These are phyloP conservation scores for Ogataea parapolymorpha DNA, from an alignment of 805 yeast genomes.

Conservation along the genomic window DNA sequence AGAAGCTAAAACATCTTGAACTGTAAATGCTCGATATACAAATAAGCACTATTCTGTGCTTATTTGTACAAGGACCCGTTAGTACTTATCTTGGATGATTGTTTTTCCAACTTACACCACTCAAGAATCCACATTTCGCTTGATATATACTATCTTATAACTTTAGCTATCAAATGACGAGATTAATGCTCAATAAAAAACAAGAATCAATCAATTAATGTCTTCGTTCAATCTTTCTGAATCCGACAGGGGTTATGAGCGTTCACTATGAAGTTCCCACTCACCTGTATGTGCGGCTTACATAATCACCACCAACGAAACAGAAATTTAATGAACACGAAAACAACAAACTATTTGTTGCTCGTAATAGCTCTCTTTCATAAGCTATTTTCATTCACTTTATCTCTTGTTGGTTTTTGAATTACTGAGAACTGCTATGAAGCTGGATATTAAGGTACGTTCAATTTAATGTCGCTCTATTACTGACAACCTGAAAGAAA, in stretches of 20 bases:
- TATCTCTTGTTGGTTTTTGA: not conserved
- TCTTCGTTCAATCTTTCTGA: not conserved
- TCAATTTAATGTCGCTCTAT: not conserved
- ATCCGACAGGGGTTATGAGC: constrained; percentile 9
- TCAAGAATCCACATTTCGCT: constrained; percentile 35
- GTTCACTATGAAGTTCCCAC: not conserved
- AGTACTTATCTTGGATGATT: constrained; percentile 3
- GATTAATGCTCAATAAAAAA: not conserved
- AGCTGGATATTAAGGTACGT: constrained; percentile 47
- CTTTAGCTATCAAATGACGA: not conserved
- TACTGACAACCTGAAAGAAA: constrained; percentile 41
- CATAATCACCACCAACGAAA: constrained; percentile 2
- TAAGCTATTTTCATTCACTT: too few relatives aligned
- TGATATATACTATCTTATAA: not conserved
- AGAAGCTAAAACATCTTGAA: constrained; percentile 74
- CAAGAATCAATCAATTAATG: constrained; percentile 1
- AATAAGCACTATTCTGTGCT: constrained; percentile 1
- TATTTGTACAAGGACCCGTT: constrained; percentile 2
- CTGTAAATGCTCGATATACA: constrained; percentile 28
- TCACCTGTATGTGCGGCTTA: not conserved
- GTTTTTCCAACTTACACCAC: constrained; percentile 34
- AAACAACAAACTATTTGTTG: constrained; percentile 7
- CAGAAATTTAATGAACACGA: constrained; percentile 14
- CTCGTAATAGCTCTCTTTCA: not conserved
- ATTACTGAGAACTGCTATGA: constrained; percentile 33